These are phyloP conservation scores for Byssothecium circinans DNA, from an alignment of 2,329 filamentous ascomycete species.

Conservation along the genomic window DNA sequence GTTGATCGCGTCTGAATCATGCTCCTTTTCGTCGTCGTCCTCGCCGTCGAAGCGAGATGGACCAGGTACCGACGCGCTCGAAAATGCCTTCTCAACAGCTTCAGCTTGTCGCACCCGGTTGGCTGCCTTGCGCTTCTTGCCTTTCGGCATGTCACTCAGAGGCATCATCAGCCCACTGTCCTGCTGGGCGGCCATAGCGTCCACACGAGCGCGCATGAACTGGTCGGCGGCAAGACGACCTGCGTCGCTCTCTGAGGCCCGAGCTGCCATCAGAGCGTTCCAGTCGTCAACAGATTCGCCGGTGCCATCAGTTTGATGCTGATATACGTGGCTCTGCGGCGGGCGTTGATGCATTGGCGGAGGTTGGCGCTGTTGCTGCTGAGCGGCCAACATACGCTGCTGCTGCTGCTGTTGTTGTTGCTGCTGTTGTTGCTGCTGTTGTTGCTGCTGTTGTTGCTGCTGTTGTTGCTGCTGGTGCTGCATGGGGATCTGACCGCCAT, in stretches of 20 bases:
- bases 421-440: constrained; percentile 30
- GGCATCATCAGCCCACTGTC: constrained; percentile 79
- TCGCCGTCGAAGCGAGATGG: constrained; percentile 58
- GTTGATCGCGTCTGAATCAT: constrained; percentile 87
- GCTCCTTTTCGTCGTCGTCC: constrained; percentile 59
- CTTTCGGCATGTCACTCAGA: constrained; percentile 58
- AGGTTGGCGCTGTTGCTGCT: constrained; percentile 37
- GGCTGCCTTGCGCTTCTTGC: constrained; percentile 45
- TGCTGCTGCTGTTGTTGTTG: constrained; percentile 30
- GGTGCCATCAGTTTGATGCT: constrained; percentile 76
- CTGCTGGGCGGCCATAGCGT: constrained; percentile 66
- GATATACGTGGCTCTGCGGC: constrained; percentile 35
- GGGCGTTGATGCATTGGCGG: constrained; percentile 49
- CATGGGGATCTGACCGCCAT: constrained; percentile 31
- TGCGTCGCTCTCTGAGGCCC: constrained; percentile 56
- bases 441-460: constrained; percentile 27
- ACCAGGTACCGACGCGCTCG: constrained; percentile 16
- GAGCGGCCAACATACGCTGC: constrained; percentile 26
- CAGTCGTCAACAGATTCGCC: constrained; percentile 62
- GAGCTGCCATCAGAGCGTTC: constrained; percentile 61
- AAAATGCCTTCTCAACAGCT: constrained; percentile 39
- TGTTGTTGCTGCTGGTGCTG: constrained; percentile 35
- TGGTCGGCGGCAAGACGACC: constrained; percentile 62
- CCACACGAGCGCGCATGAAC: constrained; percentile 69
- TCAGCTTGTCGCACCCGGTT: constrained; percentile 57